A percentile compares a stretch with the other conserved stretches of the same genome.
phyloP scores from a whole-genome alignment of 305 asterid species.

The Euphrasia arctica region DNA sequence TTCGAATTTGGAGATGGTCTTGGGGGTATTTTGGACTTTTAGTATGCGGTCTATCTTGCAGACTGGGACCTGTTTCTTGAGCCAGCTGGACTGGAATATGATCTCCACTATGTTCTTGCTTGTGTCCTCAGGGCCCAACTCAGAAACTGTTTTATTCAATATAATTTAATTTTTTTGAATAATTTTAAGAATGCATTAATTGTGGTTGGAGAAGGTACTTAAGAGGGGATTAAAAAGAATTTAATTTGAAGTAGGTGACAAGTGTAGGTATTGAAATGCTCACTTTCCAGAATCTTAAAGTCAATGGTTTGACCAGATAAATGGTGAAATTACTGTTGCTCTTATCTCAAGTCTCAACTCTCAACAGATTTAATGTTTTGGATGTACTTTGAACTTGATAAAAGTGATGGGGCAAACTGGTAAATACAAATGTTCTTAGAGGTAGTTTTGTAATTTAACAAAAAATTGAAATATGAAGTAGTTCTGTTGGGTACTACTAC shows the following conservation, averaged over 20 bases:
- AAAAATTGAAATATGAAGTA: too few relatives aligned
- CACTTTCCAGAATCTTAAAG: slow-evolving; percentile 31
- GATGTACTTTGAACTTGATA: too few relatives aligned
- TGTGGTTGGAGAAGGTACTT: slow-evolving; percentile 28
- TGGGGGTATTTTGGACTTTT: slow-evolving; percentile 75
- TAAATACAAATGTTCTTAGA: too few relatives aligned
- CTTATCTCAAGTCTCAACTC: too few relatives aligned
- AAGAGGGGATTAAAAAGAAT: not conserved
- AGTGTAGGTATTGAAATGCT: slow-evolving; percentile 35
- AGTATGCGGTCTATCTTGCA: slow-evolving; percentile 80
- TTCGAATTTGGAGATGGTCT: slow-evolving; percentile 72
- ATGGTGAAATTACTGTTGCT: slow-evolving; percentile 6
- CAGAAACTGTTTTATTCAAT: slow-evolving; percentile 43
- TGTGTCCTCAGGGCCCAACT: slow-evolving; percentile 78
- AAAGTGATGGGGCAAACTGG: too few relatives aligned
- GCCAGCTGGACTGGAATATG: slow-evolving; percentile 93
- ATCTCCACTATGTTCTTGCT: slow-evolving; percentile 95
- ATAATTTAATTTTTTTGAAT: slow-evolving; percentile 4
- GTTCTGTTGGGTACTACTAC: too few relatives aligned
- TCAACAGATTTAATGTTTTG: too few relatives aligned
- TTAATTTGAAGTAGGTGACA: slow-evolving; percentile 24
- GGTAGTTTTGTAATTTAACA: too few relatives aligned
- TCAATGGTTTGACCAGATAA: slow-evolving; percentile 41
- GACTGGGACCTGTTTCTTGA: slow-evolving; percentile 61
- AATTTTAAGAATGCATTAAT: slow-evolving; percentile 12